Evolutionary conservation across 352 stramenopile genomes (phyloP).

Genomic region (Globisporangium cylindrosporum): DNA sequence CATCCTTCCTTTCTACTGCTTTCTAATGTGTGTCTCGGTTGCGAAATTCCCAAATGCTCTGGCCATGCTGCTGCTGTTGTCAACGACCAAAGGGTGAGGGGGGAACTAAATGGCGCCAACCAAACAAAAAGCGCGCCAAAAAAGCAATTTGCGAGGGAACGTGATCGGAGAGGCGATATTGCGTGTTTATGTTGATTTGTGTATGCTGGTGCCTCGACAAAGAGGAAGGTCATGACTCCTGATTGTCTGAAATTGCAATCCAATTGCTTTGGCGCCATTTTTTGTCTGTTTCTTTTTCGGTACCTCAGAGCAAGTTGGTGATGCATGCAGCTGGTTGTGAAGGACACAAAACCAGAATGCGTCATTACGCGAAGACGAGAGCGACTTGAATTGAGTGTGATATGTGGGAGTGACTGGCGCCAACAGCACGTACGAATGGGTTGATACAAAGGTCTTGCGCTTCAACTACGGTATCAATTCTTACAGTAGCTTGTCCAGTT

Average conservation of each 20-base stretch:
- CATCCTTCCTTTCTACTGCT: slow-evolving; percentile 78
- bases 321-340: background rate
- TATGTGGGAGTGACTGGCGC: background rate
- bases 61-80: background rate
- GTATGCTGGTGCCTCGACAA: slow-evolving; percentile 1
- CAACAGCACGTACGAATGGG: background rate
- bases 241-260: slow-evolving; percentile 17
- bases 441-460: background rate
- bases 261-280: slow-evolving; percentile 1
- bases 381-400: background rate
- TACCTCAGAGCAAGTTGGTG: background rate
- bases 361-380: slow-evolving; percentile 3
- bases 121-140: slow-evolving; percentile 34
- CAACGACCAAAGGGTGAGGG: background rate
- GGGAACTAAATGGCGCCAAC: slow-evolving; percentile 10
- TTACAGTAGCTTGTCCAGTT: background rate
- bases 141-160: slow-evolving; percentile 13
- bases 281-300: background rate
- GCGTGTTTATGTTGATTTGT: slow-evolving; percentile 10
- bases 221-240: slow-evolving; percentile 1
- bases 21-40: slow-evolving; percentile 1
- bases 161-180: slow-evolving; percentile 16
- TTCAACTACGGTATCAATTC: background rate
- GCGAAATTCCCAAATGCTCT: slow-evolving; percentile 45
- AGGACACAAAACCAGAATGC: background rate